These are phyloP conservation scores for Penicillium paneum DNA, from an alignment of 2,329 filamentous ascomycete genomes.

Conservation along the genomic window DNA sequence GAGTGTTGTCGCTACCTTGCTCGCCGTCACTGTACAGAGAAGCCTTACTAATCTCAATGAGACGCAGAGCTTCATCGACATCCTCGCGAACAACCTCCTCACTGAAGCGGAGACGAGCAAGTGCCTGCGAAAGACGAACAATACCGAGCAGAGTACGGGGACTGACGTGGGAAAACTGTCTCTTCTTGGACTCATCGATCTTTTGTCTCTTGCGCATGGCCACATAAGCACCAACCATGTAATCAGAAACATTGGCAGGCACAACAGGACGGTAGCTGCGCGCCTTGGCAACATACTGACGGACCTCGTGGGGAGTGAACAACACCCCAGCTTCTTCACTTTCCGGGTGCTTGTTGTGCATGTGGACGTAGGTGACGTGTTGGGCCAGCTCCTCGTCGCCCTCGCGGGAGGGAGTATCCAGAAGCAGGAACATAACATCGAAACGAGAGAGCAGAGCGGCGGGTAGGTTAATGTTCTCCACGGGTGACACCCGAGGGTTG, in stretches of 20 bases:
- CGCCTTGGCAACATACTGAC: conserved; percentile 91
- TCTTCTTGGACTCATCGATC: conserved; percentile 83
- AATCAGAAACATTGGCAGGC: conserved; percentile 81
- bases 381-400: conserved; percentile 88
- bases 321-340: conserved; percentile 65
- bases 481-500: conserved; percentile 93
- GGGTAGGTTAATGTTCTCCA: conserved; percentile 99
- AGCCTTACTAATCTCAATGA: conserved; percentile 91
- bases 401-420: conserved; percentile 89
- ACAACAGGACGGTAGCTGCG: conserved; percentile 85
- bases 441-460: conserved; percentile 95
- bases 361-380: conserved; percentile 95
- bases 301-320: conserved; percentile 88
- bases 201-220: conserved; percentile 89
- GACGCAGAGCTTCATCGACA: conserved; percentile 87
- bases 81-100: conserved; percentile 83
- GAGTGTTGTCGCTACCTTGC: conserved; percentile 67
- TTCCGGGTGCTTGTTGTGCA: conserved; percentile 91
- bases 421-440: conserved; percentile 92
- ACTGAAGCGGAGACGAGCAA: conserved; percentile 87
- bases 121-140: conserved; percentile 86
- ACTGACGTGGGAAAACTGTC: conserved; percentile 90
- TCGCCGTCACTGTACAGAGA: conserved; percentile 72
- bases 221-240: conserved; percentile 96
- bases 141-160: conserved; percentile 91